A percentile compares a stretch with the other conserved stretches of the same genome.
phyloP scores from a whole-genome alignment of 202 grass and related monocot species.

The Carex arenaria region DNA sequence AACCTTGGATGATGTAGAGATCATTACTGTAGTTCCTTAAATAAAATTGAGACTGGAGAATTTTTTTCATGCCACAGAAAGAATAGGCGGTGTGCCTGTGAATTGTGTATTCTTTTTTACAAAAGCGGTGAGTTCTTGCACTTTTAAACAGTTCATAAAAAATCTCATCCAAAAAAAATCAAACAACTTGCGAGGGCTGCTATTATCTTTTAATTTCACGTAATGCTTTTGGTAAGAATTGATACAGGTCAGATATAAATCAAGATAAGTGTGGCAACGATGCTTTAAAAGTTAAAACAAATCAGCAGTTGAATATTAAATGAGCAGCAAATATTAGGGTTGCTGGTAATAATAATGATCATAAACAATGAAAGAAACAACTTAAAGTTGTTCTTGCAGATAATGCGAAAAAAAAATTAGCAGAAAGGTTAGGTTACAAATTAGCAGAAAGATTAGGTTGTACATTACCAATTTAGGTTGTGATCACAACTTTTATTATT shows the following conservation, averaged over 20 bases:
- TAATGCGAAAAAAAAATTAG: too few relatives aligned
- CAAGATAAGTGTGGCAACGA: neutral
- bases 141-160: neutral
- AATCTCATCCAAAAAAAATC: neutral
- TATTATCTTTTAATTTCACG: neutral
- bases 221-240: neutral
- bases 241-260: neutral
- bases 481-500: too few relatives aligned
- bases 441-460: too few relatives aligned
- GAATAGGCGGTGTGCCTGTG: neutral
- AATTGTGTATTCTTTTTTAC: neutral
- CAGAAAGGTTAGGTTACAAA: too few relatives aligned
- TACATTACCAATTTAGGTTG: too few relatives aligned
- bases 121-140: neutral
- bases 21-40: constrained; percentile 63
- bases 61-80: neutral
- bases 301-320: too few relatives aligned
- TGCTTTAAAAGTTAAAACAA: neutral
- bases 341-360: too few relatives aligned
- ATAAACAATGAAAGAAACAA: too few relatives aligned
- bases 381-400: too few relatives aligned
- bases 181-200: neutral
- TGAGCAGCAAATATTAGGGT: too few relatives aligned
- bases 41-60: neutral
- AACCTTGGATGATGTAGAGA: constrained; percentile 61